These are phyloP conservation scores for Huntiella decipiens DNA, from an alignment of 2,329 filamentous ascomycete species.

Conservation along the genomic window DNA sequence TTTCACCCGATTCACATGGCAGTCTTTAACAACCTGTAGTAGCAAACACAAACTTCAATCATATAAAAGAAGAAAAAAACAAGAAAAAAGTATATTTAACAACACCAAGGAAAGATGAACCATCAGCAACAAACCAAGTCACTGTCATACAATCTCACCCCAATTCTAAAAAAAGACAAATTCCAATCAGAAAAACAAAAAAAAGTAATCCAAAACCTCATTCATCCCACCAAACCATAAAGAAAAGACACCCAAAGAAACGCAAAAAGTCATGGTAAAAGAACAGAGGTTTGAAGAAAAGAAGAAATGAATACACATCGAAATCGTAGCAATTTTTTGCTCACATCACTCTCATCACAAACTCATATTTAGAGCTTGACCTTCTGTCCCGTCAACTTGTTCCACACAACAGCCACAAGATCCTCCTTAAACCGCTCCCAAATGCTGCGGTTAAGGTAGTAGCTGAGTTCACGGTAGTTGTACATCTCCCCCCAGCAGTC, in stretches of 20 bases:
- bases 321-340: constrained; percentile 10
- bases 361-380: constrained; percentile 30
- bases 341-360: constrained; percentile 1
- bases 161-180: neutral
- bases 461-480: constrained; percentile 78
- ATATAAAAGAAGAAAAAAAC: too few species aligned
- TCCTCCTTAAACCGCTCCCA: constrained; percentile 66
- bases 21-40: too few species aligned
- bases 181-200: neutral
- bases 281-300: constrained; percentile 5
- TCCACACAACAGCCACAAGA: constrained; percentile 39
- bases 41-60: too few species aligned
- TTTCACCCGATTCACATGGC: too few species aligned
- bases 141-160: neutral
- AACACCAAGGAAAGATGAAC: too few species aligned
- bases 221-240: neutral
- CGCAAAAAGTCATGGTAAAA: constrained; percentile 1
- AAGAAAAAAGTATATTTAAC: too few species aligned
- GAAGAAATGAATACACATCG: constrained; percentile 10
- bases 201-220: neutral
- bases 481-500: constrained; percentile 99
- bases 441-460: constrained; percentile 62
- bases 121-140: too few species aligned
- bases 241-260: constrained; percentile 3
- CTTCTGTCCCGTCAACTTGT: constrained; percentile 41